Evolutionary conservation across 805 yeast genomes (phyloP).

Genomic region (Sugiyamaella lignohabitans): DNA sequence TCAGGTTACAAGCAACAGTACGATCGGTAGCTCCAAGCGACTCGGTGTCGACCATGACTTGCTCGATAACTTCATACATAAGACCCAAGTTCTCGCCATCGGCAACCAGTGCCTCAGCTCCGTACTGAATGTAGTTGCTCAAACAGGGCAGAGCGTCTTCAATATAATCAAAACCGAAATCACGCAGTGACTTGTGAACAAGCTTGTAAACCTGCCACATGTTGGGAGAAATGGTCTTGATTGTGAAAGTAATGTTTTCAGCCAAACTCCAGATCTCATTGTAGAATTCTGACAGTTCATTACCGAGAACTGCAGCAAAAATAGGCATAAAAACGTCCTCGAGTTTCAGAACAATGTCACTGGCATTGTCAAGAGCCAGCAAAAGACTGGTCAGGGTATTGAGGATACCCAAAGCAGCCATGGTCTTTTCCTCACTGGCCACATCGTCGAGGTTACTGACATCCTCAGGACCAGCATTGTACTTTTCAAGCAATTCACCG

Average conservation of each 20-base stretch:
- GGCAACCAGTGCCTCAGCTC: conserved; percentile 42
- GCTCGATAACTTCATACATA: conserved; percentile 44
- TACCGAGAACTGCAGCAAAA: conserved; percentile 56
- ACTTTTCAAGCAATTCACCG: conserved; percentile 54
- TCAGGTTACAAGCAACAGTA: conserved; percentile 52
- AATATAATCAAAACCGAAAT: conserved; percentile 50
- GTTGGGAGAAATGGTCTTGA: conserved; percentile 54
- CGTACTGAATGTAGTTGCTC: conserved; percentile 65
- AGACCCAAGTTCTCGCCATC: conserved; percentile 44
- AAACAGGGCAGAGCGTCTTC: conserved; percentile 73
- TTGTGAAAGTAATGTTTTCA: conserved; percentile 56
- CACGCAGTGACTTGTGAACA: conserved; percentile 36
- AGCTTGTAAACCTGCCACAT: conserved; percentile 69
- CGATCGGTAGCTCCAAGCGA: conserved; percentile 57
- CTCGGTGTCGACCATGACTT: conserved; percentile 28
- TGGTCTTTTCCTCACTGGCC: conserved; percentile 56
- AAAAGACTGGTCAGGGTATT: conserved; percentile 78
- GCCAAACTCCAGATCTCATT: conserved; percentile 73
- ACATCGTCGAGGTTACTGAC: conserved; percentile 35
- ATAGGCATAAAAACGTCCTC: conserved; percentile 67
- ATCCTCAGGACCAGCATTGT: conserved; percentile 39
- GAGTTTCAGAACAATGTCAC: conserved; percentile 53
- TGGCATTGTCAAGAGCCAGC: conserved; percentile 74
- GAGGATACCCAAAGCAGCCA: conserved; percentile 76
- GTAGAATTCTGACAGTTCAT: conserved; percentile 65